Evolutionary conservation across 1,139 yeast genomes (phyloP), one percentile per base, ranked within the genome.

Genomic region (Schwanniomyces etchellsii): DNA sequence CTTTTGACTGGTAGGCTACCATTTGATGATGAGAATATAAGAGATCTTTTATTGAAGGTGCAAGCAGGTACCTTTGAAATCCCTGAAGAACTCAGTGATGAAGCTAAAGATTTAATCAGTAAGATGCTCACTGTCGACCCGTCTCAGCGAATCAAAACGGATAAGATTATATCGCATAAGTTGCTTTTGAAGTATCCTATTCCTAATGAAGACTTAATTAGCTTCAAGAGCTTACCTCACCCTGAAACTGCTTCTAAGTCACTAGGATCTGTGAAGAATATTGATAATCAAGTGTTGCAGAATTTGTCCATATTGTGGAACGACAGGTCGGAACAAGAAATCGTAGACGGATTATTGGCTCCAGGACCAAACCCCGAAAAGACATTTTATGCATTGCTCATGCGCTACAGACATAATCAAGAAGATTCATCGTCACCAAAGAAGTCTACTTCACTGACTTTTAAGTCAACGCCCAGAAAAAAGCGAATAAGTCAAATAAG

Each of bases 111-210:
- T 54, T 67, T 91, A 39, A 70, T 91, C 24, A 55, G 66, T 30
- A 66, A 65, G 40, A 84, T 91, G 74, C 70, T 91, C 41, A 75
- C 81, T 13, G 89, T 84, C 29, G 85, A 89, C 47, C 96, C 97
- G 10, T 60, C 58, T 33, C 57, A 72, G 39, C 74, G 98, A 55
- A 80, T 88, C 35, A 72, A 78, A 28, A 89, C 95, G 1, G 74
- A 77, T 37, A 77, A 77, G 26, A 85, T 94, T 14, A 64, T 88
- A 33, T 63, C 63, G 26, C 97, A 91, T 57, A 93, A 93, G 10
- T 70, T 88, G 31, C 57, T 85, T 38, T 60, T 56, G 39, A 81
- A 80, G 55, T 81, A 82, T 43, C 73, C 73, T 14, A 60, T 62
- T 38, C 70, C 74, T 18, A 64, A 63, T 44, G 74, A 68, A 42